These are phyloP conservation scores for Neurospora tetraspora DNA, from an alignment of 495 filamentous ascomycete genomes.

Conservation along the genomic window DNA sequence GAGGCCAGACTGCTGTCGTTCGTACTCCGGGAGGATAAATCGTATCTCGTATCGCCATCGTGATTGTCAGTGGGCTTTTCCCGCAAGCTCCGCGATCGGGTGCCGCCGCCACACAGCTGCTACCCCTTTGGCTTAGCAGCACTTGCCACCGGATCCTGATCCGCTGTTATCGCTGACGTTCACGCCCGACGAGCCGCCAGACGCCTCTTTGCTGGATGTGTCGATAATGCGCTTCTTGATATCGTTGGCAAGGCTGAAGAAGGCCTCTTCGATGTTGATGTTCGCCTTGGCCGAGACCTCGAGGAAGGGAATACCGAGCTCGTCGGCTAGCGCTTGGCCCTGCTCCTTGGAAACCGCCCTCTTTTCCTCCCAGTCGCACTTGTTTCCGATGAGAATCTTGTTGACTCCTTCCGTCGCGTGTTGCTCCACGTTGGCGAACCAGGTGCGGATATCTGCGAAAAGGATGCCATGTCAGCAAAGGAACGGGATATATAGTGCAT, in stretches of 20 bases:
- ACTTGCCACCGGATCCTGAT: constrained; percentile 64
- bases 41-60: neutral
- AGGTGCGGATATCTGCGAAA: constrained; percentile 82
- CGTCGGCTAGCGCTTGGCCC: constrained; percentile 86
- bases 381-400: constrained; percentile 99
- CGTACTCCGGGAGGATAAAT: neutral
- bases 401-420: constrained; percentile 98
- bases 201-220: constrained; percentile 68
- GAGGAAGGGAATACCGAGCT: constrained; percentile 96
- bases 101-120: neutral
- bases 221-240: constrained; percentile 96
- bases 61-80: neutral
- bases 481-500: neutral
- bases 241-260: constrained; percentile 87
- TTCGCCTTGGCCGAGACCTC: constrained; percentile 98
- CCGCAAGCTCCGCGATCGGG: constrained; percentile 5
- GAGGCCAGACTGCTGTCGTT: neutral
- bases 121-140: constrained; percentile 53
- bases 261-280: constrained; percentile 99
- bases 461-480: neutral
- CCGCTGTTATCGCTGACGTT: constrained; percentile 56
- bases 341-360: constrained; percentile 84
- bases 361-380: constrained; percentile 99
- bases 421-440: constrained; percentile 99
- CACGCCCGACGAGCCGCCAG: constrained; percentile 48